Conservation (phyloP, 768 basidiomycete genomes). For the Pisolithus marmoratus region DNA sequence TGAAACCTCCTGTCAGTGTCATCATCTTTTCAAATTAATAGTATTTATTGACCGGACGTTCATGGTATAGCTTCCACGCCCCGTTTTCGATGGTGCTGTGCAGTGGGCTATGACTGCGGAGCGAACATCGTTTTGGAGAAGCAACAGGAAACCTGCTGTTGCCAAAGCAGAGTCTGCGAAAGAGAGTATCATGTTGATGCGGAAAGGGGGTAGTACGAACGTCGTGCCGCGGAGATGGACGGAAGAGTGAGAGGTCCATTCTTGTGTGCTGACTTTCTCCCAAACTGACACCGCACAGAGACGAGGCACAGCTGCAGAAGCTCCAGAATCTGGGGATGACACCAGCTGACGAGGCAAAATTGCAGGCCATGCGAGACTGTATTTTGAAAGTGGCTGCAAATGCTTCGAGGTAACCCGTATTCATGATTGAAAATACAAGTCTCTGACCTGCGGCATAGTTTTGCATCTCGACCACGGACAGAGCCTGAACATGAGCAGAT, state of each 20-base stretch:
- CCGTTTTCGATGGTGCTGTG: conserved; percentile 80
- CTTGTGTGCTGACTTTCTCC: not conserved
- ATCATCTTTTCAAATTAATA: not conserved
- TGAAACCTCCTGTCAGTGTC: conserved; percentile 70
- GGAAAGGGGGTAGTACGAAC: conserved; percentile 41
- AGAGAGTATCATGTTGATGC: conserved; percentile 64
- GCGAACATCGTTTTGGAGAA: conserved; percentile 75
- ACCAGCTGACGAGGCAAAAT: conserved; percentile 71
- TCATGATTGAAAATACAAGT: not conserved
- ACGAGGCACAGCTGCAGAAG: conserved; percentile 69
- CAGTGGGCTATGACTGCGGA: conserved; percentile 86
- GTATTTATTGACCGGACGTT: not conserved
- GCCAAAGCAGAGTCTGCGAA: conserved; percentile 60
- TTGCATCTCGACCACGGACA: conserved; percentile 54
- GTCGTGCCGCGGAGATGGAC: conserved; percentile 46
- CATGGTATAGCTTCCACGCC: conserved; percentile 45
- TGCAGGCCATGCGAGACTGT: conserved; percentile 86
- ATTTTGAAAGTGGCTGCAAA: conserved; percentile 78
- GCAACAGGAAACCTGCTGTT: conserved; percentile 36
- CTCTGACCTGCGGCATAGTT: conserved; percentile 37
- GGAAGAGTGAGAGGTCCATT: conserved; percentile 68
- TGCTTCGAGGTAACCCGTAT: conserved; percentile 53
- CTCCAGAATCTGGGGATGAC: conserved; percentile 88
- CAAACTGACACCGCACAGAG: conserved; percentile 39
- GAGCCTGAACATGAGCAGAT: conserved; percentile 61